Conservation (phyloP, 495 filamentous ascomycete genomes). For the Apiosordaria backusii region DNA sequence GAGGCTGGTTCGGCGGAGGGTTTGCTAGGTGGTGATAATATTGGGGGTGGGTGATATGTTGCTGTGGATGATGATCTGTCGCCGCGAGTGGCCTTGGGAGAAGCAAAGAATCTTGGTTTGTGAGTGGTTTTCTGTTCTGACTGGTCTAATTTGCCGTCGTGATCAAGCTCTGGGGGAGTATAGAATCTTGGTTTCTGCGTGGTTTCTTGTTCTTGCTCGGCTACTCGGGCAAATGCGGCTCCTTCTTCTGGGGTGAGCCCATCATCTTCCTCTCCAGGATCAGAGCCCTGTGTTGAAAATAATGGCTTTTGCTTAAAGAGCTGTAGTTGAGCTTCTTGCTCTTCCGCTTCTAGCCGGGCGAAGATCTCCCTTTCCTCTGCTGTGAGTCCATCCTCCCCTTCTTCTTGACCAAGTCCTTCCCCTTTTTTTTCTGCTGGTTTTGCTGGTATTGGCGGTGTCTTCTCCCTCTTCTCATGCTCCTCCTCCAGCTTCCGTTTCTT, state of each 20-base stretch:
- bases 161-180: too few species aligned
- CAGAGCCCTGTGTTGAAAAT: neutral
- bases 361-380: neutral
- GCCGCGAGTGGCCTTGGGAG: too few species aligned
- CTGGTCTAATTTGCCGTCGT: too few species aligned
- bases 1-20: too few species aligned
- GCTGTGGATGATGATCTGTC: too few species aligned
- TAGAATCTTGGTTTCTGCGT: neutral
- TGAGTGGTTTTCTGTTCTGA: too few species aligned
- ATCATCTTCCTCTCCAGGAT: neutral
- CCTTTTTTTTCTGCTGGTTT: neutral
- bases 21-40: too few species aligned
- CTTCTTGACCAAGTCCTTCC: neutral
- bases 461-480: conserved; percentile 1
- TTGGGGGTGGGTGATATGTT: too few species aligned
- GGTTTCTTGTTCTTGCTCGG: neutral
- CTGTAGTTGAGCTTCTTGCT: neutral
- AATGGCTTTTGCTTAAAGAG: neutral
- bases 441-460: neutral
- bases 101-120: too few species aligned
- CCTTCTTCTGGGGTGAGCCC: neutral
- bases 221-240: neutral
- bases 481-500: conserved; percentile 28
- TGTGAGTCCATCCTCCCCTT: neutral
- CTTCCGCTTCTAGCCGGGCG: neutral